phyloP scores from a whole-genome alignment of 1,284 basidiomycete genomes.

The Austropuccinia psidii region DNA sequence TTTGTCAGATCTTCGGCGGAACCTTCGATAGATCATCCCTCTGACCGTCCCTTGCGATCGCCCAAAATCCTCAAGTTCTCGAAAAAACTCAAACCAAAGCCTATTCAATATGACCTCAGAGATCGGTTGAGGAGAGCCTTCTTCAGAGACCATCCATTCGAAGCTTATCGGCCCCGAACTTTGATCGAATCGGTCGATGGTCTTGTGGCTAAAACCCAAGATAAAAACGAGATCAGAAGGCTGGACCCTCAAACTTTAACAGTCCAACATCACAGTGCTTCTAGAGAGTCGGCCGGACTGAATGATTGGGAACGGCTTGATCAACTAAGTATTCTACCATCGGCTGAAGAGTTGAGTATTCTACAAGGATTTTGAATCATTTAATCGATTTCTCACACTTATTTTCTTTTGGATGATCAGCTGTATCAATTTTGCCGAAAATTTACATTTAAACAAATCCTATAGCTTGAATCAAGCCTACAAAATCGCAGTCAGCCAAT shows the following conservation, averaged over 20 bases:
- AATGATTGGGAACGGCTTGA: not conserved
- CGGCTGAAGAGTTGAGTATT: conserved; percentile 16
- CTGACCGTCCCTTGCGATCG: too few relatives aligned
- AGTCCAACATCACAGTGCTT: too few relatives aligned
- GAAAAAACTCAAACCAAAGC: not conserved
- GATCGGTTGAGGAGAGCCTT: conserved; percentile 28
- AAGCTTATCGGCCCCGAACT: conserved; percentile 27
- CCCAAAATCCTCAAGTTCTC: not conserved
- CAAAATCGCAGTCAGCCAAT: conserved; percentile 27
- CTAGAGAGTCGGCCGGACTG: not conserved
- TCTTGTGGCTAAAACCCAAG: not conserved
- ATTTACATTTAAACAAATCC: not conserved
- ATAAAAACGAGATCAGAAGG: not conserved
- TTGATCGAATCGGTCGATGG: conserved; percentile 9
- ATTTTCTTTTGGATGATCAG: not conserved
- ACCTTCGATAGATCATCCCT: too few relatives aligned
- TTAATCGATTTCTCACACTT: not conserved
- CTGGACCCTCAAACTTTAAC: not conserved
- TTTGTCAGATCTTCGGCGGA: too few relatives aligned
- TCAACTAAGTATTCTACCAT: conserved; percentile 15
- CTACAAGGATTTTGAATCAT: too few relatives aligned
- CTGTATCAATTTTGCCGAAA: conserved; percentile 28
- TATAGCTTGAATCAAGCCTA: conserved; percentile 32
- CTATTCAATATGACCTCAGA: not conserved
- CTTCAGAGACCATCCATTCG: conserved; percentile 35